phyloP scores from a whole-genome alignment of 169 alveolate species.

The Eimeria acervulina region DNA sequence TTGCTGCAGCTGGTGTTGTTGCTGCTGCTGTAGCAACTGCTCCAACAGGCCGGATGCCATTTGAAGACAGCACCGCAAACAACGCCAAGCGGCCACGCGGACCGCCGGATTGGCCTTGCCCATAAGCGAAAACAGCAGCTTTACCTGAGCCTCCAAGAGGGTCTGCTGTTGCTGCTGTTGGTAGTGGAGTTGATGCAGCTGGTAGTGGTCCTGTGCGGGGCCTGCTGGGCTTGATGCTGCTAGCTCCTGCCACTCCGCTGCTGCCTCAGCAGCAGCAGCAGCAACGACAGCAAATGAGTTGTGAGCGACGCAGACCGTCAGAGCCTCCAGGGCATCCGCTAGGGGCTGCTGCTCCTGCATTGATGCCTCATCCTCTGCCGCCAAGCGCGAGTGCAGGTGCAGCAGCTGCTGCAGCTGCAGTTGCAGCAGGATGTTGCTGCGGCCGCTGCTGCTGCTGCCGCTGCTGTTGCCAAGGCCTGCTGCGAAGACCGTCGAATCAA shows the following conservation, averaged over 20 bases:
- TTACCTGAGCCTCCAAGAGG: constrained; percentile 56
- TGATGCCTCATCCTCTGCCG: constrained; percentile 2
- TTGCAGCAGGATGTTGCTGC: constrained; percentile 73
- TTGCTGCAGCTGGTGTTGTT: constrained; percentile 15
- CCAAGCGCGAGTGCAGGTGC: constrained; percentile 35
- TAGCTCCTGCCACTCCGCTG: constrained; percentile 55
- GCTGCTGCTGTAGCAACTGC: constrained; percentile 54
- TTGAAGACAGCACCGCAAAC: constrained; percentile 46
- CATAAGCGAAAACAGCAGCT: neutral
- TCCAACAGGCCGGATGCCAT: constrained; percentile 21
- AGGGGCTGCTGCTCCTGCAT: constrained; percentile 77
- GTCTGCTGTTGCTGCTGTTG: constrained; percentile 29
- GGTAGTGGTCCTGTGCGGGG: neutral
- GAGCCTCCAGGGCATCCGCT: constrained; percentile 26
- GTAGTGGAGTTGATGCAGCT: neutral
- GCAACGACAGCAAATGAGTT: constrained; percentile 68
- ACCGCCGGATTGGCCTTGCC: constrained; percentile 19
- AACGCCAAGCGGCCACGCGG: constrained; percentile 73
- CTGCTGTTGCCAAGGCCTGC: constrained; percentile 43
- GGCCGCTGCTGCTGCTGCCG: constrained; percentile 70
- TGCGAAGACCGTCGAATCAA: constrained; percentile 23
- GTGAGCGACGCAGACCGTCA: neutral
- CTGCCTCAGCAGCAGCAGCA: constrained; percentile 75
- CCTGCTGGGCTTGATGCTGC: neutral
- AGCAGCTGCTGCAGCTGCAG: constrained; percentile 79